phyloP scores from a whole-genome alignment of 1,284 basidiomycete genomes.

The Uromyces viciae-fabae region DNA sequence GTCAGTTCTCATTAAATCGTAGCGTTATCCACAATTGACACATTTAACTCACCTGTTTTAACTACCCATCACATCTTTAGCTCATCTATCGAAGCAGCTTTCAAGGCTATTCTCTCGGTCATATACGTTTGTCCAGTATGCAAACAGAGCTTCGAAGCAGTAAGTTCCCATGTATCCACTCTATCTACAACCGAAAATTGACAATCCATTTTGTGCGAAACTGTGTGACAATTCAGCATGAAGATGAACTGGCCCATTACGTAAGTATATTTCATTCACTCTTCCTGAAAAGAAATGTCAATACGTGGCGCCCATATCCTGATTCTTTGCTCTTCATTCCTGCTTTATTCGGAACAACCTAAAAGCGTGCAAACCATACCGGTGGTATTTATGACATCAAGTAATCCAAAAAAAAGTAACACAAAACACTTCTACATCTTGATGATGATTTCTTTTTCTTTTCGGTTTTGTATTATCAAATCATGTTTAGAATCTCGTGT shows the following conservation, averaged over 20 bases:
- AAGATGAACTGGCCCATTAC: constrained; percentile 2
- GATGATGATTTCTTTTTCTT: no score
- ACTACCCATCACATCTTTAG: not conserved
- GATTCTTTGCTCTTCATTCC: not conserved
- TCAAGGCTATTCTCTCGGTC: not conserved
- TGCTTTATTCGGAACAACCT: not conserved
- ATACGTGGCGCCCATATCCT: not conserved
- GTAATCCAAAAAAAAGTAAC: no score
- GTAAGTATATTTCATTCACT: not conserved
- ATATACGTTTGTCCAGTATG: not conserved
- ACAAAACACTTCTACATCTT: no score
- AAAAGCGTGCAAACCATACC: constrained; percentile 1
- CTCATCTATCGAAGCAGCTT: not conserved
- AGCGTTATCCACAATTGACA: not conserved
- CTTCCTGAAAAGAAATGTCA: not conserved
- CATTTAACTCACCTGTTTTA: not conserved
- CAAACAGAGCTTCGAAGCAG: not conserved
- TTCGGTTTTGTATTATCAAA: no score
- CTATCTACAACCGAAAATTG: not conserved
- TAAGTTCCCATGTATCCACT: not conserved
- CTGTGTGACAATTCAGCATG: not conserved
- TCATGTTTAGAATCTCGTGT: no score
- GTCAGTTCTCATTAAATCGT: not conserved
- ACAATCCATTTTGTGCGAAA: not conserved
- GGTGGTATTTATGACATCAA: not conserved